A percentile compares a stretch with the other conserved stretches of the same genome.
phyloP scores from a whole-genome alignment of 1,284 basidiomycete genomes.

The Prillingera fragicola region DNA sequence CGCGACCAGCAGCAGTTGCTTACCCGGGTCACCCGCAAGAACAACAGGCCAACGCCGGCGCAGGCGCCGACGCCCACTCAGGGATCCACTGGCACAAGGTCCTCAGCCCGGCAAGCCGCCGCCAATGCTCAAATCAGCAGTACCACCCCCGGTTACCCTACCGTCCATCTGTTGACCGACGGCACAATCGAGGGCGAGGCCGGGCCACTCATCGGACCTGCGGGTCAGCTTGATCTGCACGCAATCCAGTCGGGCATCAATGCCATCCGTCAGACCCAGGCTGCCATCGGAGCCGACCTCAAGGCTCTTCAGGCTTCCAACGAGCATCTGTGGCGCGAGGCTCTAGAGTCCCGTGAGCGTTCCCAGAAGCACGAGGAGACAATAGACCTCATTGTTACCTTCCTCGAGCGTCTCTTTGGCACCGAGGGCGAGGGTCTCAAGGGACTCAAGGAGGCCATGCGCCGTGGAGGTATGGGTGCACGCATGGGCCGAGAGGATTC shows the following conservation, averaged over 20 bases:
- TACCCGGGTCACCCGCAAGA: constrained; percentile 79
- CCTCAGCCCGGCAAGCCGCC: constrained; percentile 29
- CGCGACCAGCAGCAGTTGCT: constrained; percentile 84
- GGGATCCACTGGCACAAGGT: constrained; percentile 24
- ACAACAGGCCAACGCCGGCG: constrained; percentile 44
- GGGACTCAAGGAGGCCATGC: constrained; percentile 41
- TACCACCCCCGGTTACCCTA: constrained; percentile 9
- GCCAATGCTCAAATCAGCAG: constrained; percentile 8
- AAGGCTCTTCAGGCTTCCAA: constrained; percentile 84
- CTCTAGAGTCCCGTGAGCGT: constrained; percentile 67
- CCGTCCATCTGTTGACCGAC: constrained; percentile 39
- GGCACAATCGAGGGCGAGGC: constrained; percentile 41
- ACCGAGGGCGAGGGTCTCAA: constrained; percentile 45
- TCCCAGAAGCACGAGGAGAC: constrained; percentile 92
- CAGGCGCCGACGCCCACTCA: constrained; percentile 7
- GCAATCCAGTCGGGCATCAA: constrained; percentile 63
- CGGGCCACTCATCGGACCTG: constrained; percentile 22
- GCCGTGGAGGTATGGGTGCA: constrained; percentile 25
- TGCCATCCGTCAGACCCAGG: constrained; percentile 86
- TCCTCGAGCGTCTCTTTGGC: constrained; percentile 89
- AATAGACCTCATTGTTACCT: constrained; percentile 92
- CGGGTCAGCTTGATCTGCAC: constrained; percentile 32
- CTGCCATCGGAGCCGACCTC: constrained; percentile 78
- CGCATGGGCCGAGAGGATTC: constrained; percentile 26
- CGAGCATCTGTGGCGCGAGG: constrained; percentile 87